A percentile compares a stretch with the other conserved stretches of the same genome.
Evolutionary conservation across 768 basidiomycete species (phyloP).

Genomic region (Atractiella rhizophila): DNA sequence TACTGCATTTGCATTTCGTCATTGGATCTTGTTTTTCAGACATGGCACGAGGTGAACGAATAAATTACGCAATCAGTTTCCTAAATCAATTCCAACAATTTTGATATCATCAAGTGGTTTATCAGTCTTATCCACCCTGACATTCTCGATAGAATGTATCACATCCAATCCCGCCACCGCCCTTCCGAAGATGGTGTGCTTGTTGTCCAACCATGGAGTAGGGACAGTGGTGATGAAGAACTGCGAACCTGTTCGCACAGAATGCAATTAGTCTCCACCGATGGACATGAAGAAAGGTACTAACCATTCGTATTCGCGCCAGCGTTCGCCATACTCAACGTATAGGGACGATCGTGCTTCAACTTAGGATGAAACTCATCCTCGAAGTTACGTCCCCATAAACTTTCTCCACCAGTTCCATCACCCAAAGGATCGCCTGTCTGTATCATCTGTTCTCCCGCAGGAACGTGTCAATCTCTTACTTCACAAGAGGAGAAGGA

Average conservation of each 20-base stretch:
- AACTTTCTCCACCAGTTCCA: conserved; percentile 70
- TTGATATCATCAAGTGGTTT: conserved; percentile 29
- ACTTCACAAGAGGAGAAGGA: background rate
- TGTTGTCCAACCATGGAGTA: conserved; percentile 14
- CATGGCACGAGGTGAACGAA: too few relatives aligned
- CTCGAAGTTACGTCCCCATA: conserved; percentile 91
- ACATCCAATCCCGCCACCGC: conserved; percentile 83
- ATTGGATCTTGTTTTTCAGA: too few relatives aligned
- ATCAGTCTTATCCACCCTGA: too few relatives aligned
- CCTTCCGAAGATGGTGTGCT: conserved; percentile 50
- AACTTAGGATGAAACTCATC: conserved; percentile 77
- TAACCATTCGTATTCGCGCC: conserved; percentile 65
- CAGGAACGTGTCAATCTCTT: background rate
- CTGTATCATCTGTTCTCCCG: conserved; percentile 46
- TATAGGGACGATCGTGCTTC: conserved; percentile 80
- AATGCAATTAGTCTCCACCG: conserved; percentile 11
- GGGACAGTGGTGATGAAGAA: conserved; percentile 13
- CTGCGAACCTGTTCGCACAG: conserved; percentile 8
- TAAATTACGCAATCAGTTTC: background rate
- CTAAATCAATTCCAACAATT: conserved; percentile 13
- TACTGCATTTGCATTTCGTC: too few relatives aligned
- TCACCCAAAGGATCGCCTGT: conserved; percentile 87
- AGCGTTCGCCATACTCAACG: conserved; percentile 80
- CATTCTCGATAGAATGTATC: conserved; percentile 35
- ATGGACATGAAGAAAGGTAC: conserved; percentile 33